Evolutionary conservation across 1,284 basidiomycete genomes (phyloP), one percentile per base, ranked within the genome.

Genomic region (Boletellus dicymbophilus): DNA sequence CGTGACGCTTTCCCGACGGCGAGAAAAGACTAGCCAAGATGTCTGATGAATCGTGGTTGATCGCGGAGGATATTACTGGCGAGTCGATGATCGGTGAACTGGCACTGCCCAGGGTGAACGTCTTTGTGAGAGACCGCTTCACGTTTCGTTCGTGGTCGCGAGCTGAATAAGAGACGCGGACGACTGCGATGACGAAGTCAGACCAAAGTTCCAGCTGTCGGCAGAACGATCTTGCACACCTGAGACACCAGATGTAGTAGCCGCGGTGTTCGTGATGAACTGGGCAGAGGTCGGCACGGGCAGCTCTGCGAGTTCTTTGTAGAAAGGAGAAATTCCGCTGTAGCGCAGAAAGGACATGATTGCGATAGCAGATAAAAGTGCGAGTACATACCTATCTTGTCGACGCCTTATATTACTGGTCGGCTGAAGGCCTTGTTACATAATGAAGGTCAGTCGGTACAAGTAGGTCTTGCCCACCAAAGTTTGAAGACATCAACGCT

Each of bases 141-240:
- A 60, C 53, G 42, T 83, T 81, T 38, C 72, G 68, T 7, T 67
- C 62, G 55, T 82, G 78, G 58, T 84, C 79, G 33, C 70, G 66
- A 15, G 72, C 64, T 3, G 74, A 71, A 46, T 74, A 78, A 1
- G 70, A 67, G 11, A 81, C 59, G 13, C 77, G 70, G 16, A 80
- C 62, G 13, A 70, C 78, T 78, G 41, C 6, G 21, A 25, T 6
- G 16, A 33, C 5, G 10, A 39, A 16, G 18, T 33, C 18, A 28
- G 23, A 15, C 4, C n/a, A 23, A 20, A 15, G 11, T 7, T 13
- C n/a, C 7, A n/a, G 15, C 16, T 15, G 26, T 26, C 13, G 26
- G 21, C 3, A 9, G 9, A 8, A n/a, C 26, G 21, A 37, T 12
- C 40, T 23, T 15, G 9, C 58, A 36, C 25, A 63, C 62, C 54